Percentiles rank a stretch among this genome's conserved stretches.
Evolutionary conservation across 768 basidiomycete genomes (phyloP).

Genomic region (Kwoniella dendrophila): DNA sequence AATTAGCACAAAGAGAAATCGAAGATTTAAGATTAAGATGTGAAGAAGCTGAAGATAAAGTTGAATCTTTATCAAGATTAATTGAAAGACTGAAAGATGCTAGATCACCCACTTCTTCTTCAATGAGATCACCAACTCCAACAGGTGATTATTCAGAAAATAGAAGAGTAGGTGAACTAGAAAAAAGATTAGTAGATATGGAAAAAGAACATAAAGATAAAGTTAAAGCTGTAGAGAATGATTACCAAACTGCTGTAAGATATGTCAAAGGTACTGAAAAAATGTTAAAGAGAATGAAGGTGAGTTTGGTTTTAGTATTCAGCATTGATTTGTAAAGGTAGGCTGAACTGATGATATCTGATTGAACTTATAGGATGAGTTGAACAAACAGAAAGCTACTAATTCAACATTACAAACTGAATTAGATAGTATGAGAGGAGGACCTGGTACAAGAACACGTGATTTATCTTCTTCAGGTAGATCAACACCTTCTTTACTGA

Average conservation of each 20-base stretch:
- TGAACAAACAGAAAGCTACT: conserved; percentile 82
- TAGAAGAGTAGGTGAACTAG: conserved; percentile 67
- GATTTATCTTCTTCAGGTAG: conserved; percentile 42
- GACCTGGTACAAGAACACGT: conserved; percentile 59
- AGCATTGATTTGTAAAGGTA: not conserved
- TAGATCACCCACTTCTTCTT: conserved; percentile 60
- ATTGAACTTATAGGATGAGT: conserved; percentile 59
- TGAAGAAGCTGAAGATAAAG: conserved; percentile 73
- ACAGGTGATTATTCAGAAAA: conserved; percentile 45
- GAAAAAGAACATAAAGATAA: conserved; percentile 76
- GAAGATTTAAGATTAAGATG: conserved; percentile 67
- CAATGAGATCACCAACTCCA: conserved; percentile 56
- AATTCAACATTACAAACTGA: conserved; percentile 82
- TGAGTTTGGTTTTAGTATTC: conserved; percentile 13
- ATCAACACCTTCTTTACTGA: conserved; percentile 36
- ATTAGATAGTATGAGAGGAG: conserved; percentile 70
- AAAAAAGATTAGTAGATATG: conserved; percentile 75
- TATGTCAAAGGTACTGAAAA: conserved; percentile 99
- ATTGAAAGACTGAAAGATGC: conserved; percentile 68
- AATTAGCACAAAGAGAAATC: conserved; percentile 75
- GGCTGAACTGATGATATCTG: not conserved
- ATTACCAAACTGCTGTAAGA: conserved; percentile 94
- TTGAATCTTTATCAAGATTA: conserved; percentile 66
- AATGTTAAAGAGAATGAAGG: conserved; percentile 95
- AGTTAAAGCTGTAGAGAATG: conserved; percentile 86